These are phyloP conservation scores for Gentiana straminea DNA, from an alignment of 257 asterid species.

Conservation along the genomic window DNA sequence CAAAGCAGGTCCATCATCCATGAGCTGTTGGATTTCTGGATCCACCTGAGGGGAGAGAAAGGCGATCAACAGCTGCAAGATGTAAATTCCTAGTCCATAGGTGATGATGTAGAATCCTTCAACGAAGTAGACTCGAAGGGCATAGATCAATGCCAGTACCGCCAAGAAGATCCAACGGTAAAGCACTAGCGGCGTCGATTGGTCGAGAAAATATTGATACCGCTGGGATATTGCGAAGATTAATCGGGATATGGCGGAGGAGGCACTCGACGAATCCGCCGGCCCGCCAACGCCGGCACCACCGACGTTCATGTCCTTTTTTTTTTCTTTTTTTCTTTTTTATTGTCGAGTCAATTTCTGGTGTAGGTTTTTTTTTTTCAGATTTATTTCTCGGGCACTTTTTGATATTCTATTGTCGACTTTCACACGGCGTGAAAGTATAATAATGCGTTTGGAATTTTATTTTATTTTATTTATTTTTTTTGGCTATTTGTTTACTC, in stretches of 20 bases:
- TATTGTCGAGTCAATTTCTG: no score
- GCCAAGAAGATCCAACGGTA: slow-evolving; percentile 78
- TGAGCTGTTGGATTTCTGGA: slow-evolving; percentile 64
- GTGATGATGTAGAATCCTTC: slow-evolving; percentile 92
- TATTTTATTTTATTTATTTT: not conserved
- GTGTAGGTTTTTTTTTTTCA: no score
- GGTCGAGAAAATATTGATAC: slow-evolving; percentile 78
- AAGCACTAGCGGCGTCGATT: slow-evolving; percentile 70
- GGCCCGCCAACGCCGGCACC: slow-evolving; percentile 25
- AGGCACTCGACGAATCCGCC: slow-evolving; percentile 21
- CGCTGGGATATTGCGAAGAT: slow-evolving; percentile 54
- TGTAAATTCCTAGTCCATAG: slow-evolving; percentile 80
- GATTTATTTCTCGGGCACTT: no score
- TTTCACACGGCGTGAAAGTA: no score
- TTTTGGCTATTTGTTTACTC: not conserved
- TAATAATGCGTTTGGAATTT: no score
- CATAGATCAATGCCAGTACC: slow-evolving; percentile 46
- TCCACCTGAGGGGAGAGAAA: slow-evolving; percentile 96
- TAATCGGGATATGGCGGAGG: slow-evolving; percentile 39
- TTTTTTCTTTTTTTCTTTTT: not conserved
- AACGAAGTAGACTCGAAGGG: slow-evolving; percentile 58
- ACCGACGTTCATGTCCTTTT: slow-evolving; percentile 50
- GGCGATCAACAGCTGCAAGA: slow-evolving; percentile 85
- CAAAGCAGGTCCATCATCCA: slow-evolving; percentile 55
- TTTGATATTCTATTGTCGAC: no score